Percentiles rank a stretch among this genome's conserved stretches.
phyloP scores from a whole-genome alignment of 345 rosid genomes.

The Gossypium turneri region DNA sequence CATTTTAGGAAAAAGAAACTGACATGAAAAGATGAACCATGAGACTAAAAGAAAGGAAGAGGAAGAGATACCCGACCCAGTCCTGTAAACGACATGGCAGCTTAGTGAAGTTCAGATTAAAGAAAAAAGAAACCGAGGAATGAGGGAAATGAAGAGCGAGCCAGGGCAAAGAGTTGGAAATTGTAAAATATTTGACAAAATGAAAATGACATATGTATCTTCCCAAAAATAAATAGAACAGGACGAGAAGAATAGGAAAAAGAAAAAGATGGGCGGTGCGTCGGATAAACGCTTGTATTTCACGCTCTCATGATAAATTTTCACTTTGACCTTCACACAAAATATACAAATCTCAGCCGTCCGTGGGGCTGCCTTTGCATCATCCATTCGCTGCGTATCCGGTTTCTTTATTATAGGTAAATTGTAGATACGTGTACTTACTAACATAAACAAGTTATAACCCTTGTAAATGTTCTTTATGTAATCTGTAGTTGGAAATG shows the following conservation, averaged over 20 bases:
- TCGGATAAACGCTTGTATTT: background rate
- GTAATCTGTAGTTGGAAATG: too few relatives aligned
- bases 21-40: background rate
- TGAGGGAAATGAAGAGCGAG: background rate
- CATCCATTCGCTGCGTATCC: slow-evolving; percentile 23
- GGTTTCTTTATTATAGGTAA: background rate
- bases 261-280: background rate
- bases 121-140: background rate
- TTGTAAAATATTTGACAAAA: background rate
- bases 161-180: background rate
- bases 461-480: too few relatives aligned
- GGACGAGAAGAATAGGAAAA: background rate
- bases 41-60: background rate
- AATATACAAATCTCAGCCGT: background rate
- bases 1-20: background rate
- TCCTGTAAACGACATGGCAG: slow-evolving; percentile 12
- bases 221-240: background rate
- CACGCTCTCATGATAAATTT: background rate
- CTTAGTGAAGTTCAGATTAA: background rate
- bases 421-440: too few relatives aligned
- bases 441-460: too few relatives aligned
- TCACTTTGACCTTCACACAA: background rate
- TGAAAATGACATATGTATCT: background rate
- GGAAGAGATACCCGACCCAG: slow-evolving; percentile 3
- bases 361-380: background rate